Percentiles rank a stretch among this genome's conserved stretches.
These are phyloP conservation scores for Dentipellis sp. DNA, from an alignment of 768 basidiomycete species.

Conservation along the genomic window DNA sequence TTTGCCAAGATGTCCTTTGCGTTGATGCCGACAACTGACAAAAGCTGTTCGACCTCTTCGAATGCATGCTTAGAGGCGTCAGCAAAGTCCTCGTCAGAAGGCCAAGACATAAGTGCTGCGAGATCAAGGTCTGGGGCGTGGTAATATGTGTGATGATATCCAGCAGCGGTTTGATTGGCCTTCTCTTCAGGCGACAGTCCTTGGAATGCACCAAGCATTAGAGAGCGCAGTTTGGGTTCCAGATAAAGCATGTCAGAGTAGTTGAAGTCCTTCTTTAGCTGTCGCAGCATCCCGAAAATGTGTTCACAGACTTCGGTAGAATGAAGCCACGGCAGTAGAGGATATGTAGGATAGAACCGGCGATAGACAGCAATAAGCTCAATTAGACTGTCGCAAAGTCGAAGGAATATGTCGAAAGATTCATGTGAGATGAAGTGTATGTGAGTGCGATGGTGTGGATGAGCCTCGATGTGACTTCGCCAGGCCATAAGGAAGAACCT, in stretches of 20 bases:
- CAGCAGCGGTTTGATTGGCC: slow-evolving; percentile 12
- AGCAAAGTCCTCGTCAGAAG: slow-evolving; percentile 4
- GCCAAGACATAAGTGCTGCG: slow-evolving; percentile 7
- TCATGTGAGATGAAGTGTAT: slow-evolving; percentile 19
- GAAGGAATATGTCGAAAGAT: slow-evolving; percentile 17
- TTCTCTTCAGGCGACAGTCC: slow-evolving; percentile 5
- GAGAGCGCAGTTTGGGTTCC: slow-evolving; percentile 14
- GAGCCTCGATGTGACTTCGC: slow-evolving; percentile 12
- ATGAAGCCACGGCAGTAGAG: slow-evolving; percentile 24
- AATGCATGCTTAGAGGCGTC: background rate
- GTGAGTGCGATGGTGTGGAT: slow-evolving; percentile 14
- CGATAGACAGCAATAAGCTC: slow-evolving; percentile 17
- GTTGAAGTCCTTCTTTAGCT: slow-evolving; percentile 19
- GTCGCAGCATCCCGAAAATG: slow-evolving; percentile 18
- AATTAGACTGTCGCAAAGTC: slow-evolving; percentile 16
- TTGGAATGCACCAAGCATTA: slow-evolving; percentile 12
- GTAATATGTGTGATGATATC: slow-evolving; percentile 19
- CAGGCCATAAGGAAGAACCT: slow-evolving; percentile 20
- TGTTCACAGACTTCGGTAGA: slow-evolving; percentile 23
- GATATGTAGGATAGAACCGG: slow-evolving; percentile 11
- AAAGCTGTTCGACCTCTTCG: background rate
- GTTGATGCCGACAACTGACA: background rate
- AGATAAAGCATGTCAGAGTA: slow-evolving; percentile 15
- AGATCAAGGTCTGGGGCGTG: slow-evolving; percentile 13
- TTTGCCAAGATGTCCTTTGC: background rate